These are phyloP conservation scores for Cunninghamia lanceolata DNA, from an alignment of 75 land plant species.

Conservation along the genomic window DNA sequence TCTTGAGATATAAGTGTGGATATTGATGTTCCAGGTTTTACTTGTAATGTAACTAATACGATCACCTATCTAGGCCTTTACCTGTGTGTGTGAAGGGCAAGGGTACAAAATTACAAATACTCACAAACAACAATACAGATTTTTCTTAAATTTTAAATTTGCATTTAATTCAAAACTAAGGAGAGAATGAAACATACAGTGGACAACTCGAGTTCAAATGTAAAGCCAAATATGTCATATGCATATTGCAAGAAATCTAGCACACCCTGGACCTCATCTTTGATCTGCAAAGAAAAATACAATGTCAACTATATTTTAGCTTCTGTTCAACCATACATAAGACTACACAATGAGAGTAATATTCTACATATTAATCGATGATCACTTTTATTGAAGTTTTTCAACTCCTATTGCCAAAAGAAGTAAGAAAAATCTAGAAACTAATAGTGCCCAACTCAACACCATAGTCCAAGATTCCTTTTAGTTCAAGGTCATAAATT, in stretches of 20 bases:
- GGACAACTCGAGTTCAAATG: conserved; percentile 87
- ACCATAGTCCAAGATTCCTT: too few species aligned
- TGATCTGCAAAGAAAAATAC: conserved; percentile 51
- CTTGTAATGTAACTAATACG: neutral
- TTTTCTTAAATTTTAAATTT: neutral
- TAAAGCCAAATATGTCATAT: conserved; percentile 87
- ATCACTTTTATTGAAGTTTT: neutral
- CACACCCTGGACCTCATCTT: conserved; percentile 77
- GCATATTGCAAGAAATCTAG: conserved; percentile 73
- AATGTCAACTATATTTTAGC: neutral
- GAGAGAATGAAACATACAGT: conserved; percentile 51
- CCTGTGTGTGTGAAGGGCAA: neutral
- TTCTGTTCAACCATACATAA: neutral
- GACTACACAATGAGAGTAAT: neutral
- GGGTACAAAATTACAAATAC: neutral
- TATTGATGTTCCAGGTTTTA: neutral
- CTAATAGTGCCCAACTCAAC: neutral
- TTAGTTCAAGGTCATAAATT: too few species aligned
- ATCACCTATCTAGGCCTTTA: neutral
- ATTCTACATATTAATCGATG: neutral
- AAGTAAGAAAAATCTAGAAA: neutral
- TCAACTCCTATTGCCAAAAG: neutral
- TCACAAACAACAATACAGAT: neutral
- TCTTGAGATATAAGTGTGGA: neutral
- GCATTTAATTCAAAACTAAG: neutral